phyloP scores from a whole-genome alignment of 1,139 yeast species.

The Kurtzmaniella quercitrusa region DNA sequence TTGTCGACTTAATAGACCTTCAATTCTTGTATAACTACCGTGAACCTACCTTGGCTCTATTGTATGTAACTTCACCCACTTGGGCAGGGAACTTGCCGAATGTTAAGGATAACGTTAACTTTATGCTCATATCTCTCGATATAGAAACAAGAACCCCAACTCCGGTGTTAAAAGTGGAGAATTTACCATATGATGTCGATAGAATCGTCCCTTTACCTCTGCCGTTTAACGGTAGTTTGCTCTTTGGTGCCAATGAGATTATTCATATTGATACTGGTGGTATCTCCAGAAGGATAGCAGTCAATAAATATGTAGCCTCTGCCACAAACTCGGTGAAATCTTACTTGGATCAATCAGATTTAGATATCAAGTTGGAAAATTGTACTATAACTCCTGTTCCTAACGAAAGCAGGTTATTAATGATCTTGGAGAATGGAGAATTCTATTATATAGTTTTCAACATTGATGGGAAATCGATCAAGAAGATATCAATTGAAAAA shows the following conservation, averaged over 20 bases:
- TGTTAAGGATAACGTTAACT: conserved; percentile 59
- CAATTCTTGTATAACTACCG: conserved; percentile 67
- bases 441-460: conserved; percentile 51
- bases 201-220: conserved; percentile 57
- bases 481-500: conserved; percentile 28
- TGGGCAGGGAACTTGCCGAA: conserved; percentile 74
- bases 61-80: conserved; percentile 58
- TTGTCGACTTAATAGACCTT: conserved; percentile 61
- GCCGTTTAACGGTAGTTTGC: conserved; percentile 68
- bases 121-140: conserved; percentile 65
- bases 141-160: conserved; percentile 60
- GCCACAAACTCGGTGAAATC: conserved; percentile 44
- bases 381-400: conserved; percentile 46
- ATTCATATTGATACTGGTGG: conserved; percentile 85
- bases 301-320: conserved; percentile 52
- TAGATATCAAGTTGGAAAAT: conserved; percentile 57
- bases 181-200: conserved; percentile 74
- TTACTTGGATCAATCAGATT: conserved; percentile 48
- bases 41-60: conserved; percentile 75
- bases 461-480: conserved; percentile 44
- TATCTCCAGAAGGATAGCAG: conserved; percentile 59
- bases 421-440: conserved; percentile 51
- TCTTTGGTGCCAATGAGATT: conserved; percentile 74
- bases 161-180: conserved; percentile 57
- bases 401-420: conserved; percentile 46